phyloP scores from a whole-genome alignment of 192 early-diverging fungal species.

The Paraglomus occultum region DNA sequence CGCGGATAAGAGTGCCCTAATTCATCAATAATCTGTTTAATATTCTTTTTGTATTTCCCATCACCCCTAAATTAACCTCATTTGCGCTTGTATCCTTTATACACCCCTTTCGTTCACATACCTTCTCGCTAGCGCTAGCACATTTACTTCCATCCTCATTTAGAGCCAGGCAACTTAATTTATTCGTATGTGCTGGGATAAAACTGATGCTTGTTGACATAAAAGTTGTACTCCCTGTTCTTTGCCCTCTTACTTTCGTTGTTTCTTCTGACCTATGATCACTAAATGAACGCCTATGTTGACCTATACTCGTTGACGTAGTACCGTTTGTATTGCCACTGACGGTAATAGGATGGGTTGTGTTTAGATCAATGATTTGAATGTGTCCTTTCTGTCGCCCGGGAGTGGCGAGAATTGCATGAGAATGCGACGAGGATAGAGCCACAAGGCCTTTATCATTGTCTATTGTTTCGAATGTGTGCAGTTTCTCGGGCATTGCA shows the following conservation, averaged over 20 bases:
- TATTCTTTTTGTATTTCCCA: not conserved
- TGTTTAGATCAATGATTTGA: slow-evolving; percentile 78
- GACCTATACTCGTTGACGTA: slow-evolving; percentile 16
- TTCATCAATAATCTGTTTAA: not conserved
- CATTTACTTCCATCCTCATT: slow-evolving; percentile 76
- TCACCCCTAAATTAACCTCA: not conserved
- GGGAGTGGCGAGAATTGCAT: slow-evolving; percentile 80
- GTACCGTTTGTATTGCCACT: not conserved
- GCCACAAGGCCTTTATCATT: slow-evolving; percentile 74
- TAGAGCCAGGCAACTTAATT: slow-evolving; percentile 74
- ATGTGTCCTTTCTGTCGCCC: slow-evolving; percentile 82
- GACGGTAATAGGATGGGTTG: slow-evolving; percentile 44
- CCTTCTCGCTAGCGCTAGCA: slow-evolving; percentile 81
- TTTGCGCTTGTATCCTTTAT: not conserved
- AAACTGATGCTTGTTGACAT: slow-evolving; percentile 65
- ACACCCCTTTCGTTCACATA: not conserved
- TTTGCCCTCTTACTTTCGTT: slow-evolving; percentile 29
- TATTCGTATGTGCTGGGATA: slow-evolving; percentile 79
- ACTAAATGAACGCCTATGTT: too few relatives aligned
- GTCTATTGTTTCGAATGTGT: slow-evolving; percentile 79
- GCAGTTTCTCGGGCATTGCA: slow-evolving; percentile 66
- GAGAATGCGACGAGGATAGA: slow-evolving; percentile 59
- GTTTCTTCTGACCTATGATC: not conserved
- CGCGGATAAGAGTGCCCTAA: slow-evolving; percentile 83
- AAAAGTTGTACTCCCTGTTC: slow-evolving; percentile 39